phyloP scores from a whole-genome alignment of 306 rosid genomes.

The Malus fusca region DNA sequence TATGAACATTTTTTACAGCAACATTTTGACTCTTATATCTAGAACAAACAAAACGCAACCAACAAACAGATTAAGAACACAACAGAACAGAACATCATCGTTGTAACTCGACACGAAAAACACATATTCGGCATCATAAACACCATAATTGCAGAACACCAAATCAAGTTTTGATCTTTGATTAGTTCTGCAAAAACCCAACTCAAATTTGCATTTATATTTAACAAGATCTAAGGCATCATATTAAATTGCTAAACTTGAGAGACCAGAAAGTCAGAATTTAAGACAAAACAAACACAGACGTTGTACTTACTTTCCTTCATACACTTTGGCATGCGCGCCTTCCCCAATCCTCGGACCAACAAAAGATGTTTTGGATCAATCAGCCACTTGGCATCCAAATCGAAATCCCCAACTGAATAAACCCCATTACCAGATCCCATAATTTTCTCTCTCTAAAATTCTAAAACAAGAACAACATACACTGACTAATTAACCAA shows the following conservation, averaged over 20 bases:
- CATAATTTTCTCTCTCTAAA: conserved; percentile 28
- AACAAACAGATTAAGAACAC: too few relatives aligned
- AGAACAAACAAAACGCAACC: too few relatives aligned
- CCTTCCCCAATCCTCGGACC: conserved; percentile 96
- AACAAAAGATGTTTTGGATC: conserved; percentile 86
- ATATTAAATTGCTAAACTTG: background rate
- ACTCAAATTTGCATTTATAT: background rate
- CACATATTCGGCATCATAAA: background rate
- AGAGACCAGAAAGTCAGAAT: background rate
- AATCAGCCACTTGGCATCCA: conserved; percentile 73
- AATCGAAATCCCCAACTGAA: conserved; percentile 55
- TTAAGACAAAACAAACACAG: background rate
- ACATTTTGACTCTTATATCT: too few relatives aligned
- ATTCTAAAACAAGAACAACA: conserved; percentile 3
- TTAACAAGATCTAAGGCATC: background rate
- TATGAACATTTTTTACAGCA: too few relatives aligned
- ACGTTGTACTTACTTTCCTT: conserved; percentile 65
- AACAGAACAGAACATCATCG: background rate
- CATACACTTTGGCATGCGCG: conserved; percentile 92
- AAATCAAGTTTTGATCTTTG: background rate
- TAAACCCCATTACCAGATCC: conserved; percentile 91
- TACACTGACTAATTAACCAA: too few relatives aligned
- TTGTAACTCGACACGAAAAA: background rate
- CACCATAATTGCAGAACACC: background rate
- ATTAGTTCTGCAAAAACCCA: background rate